These are phyloP conservation scores for Penstemon davidsonii DNA, from an alignment of 257 asterid species.

Conservation along the genomic window DNA sequence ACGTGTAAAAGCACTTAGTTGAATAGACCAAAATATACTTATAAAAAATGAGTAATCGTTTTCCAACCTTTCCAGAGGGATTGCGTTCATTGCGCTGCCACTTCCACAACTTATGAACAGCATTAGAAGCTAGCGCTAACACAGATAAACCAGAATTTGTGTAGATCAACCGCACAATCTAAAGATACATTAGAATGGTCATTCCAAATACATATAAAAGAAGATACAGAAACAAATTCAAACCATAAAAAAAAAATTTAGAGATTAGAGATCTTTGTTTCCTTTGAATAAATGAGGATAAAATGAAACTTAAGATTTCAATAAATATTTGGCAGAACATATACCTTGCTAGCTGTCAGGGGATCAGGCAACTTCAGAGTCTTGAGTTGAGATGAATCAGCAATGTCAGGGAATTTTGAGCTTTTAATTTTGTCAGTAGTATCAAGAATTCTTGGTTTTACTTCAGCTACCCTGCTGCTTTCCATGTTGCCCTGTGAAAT, in stretches of 20 bases:
- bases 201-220: too few species aligned
- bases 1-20: conserved; percentile 24
- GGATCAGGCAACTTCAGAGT: conserved; percentile 84
- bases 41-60: not conserved
- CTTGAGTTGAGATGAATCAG: conserved; percentile 80
- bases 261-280: too few species aligned
- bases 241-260: too few species aligned
- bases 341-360: conserved; percentile 76
- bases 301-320: too few species aligned
- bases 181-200: conserved; percentile 21
- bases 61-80: conserved; percentile 79
- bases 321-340: conserved; percentile 10
- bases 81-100: conserved; percentile 96
- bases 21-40: conserved; percentile 3
- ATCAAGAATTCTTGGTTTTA: conserved; percentile 84
- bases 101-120: conserved; percentile 95
- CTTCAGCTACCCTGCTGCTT: conserved; percentile 74
- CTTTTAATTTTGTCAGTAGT: conserved; percentile 59
- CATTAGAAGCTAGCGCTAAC: conserved; percentile 84
- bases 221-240: too few species aligned
- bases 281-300: too few species aligned
- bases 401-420: conserved; percentile 87
- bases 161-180: conserved; percentile 82
- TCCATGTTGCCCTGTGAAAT: conserved; percentile 72
- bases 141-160: conserved; percentile 85